Conservation (phyloP, 2,329 filamentous ascomycete species). For the Cadophora luteo-olivacea region DNA sequence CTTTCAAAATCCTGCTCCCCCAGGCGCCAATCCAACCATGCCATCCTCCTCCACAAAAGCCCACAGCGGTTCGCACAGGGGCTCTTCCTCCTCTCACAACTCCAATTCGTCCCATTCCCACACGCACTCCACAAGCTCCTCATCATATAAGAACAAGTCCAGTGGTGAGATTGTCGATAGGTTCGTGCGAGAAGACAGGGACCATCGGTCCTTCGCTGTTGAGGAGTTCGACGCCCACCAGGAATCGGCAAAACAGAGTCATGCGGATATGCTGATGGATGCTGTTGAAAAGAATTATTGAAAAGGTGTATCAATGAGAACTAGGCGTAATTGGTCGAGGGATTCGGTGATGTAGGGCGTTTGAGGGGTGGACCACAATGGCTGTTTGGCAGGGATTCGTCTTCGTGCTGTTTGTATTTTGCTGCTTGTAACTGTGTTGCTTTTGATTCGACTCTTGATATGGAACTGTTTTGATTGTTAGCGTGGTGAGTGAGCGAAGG, state of each 20-base stretch:
- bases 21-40: not conserved
- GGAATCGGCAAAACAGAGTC: conserved; percentile 23
- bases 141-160: not conserved
- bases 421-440: not conserved
- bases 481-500: not conserved
- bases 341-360: not conserved
- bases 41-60: conserved; percentile 26
- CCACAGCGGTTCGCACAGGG: conserved; percentile 24
- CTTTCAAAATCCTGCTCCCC: not conserved
- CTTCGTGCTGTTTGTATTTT: not conserved
- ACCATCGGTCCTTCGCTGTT: conserved; percentile 30
- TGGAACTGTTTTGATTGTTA: not conserved
- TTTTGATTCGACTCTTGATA: not conserved
- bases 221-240: conserved; percentile 34
- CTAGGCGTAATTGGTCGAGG: no score
- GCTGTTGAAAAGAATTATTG: conserved; percentile 24
- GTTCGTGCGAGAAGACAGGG: conserved; percentile 31
- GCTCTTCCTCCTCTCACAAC: conserved; percentile 5
- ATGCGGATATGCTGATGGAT: conserved; percentile 22
- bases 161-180: conserved; percentile 14
- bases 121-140: conserved; percentile 41
- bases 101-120: conserved; percentile 6
- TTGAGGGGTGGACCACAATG: not conserved
- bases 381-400: not conserved
- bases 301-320: not conserved